Conservation (phyloP, 495 filamentous ascomycete genomes). For the Thozetella sp. region DNA sequence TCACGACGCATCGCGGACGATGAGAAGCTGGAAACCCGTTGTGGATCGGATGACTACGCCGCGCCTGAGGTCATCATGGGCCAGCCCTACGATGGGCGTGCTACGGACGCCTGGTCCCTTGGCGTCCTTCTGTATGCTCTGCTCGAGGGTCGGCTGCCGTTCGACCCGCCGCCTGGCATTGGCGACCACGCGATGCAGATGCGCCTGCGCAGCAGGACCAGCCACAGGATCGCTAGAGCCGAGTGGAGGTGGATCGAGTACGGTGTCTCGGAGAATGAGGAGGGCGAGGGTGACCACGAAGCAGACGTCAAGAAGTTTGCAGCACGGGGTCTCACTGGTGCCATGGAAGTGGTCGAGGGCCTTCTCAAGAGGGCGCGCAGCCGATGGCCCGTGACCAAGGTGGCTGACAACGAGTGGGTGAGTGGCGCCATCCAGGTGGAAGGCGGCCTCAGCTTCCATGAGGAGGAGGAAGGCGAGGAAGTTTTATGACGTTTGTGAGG, state of each 20-base stretch:
- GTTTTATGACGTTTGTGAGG: slow-evolving; percentile 24
- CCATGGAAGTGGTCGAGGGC: slow-evolving; percentile 77
- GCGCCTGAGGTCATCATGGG: slow-evolving; percentile 95
- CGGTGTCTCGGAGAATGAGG: slow-evolving; percentile 68
- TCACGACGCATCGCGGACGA: slow-evolving; percentile 77
- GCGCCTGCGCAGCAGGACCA: slow-evolving; percentile 72
- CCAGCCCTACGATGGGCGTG: slow-evolving; percentile 90
- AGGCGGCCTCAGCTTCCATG: slow-evolving; percentile 68
- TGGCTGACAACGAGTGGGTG: slow-evolving; percentile 78
- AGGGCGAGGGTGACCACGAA: slow-evolving; percentile 43
- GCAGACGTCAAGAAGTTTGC: slow-evolving; percentile 49
- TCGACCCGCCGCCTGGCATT: slow-evolving; percentile 80
- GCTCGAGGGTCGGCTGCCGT: slow-evolving; percentile 88
- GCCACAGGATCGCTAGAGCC: slow-evolving; percentile 89
- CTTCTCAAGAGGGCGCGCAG: slow-evolving; percentile 78
- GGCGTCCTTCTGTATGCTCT: slow-evolving; percentile 93
- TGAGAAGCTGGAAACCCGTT: slow-evolving; percentile 84
- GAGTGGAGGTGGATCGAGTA: slow-evolving; percentile 95
- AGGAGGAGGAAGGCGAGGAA: slow-evolving; percentile 62
- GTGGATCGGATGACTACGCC: slow-evolving; percentile 96
- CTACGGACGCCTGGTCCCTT: slow-evolving; percentile 92
- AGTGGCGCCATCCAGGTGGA: slow-evolving; percentile 68
- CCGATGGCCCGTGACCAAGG: slow-evolving; percentile 71
- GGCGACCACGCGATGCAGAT: slow-evolving; percentile 58
- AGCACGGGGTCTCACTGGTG: slow-evolving; percentile 67